Base-by-base conservation (phyloP, 2,329 filamentous ascomycete genomes). In the Phoma sp. region DNA sequence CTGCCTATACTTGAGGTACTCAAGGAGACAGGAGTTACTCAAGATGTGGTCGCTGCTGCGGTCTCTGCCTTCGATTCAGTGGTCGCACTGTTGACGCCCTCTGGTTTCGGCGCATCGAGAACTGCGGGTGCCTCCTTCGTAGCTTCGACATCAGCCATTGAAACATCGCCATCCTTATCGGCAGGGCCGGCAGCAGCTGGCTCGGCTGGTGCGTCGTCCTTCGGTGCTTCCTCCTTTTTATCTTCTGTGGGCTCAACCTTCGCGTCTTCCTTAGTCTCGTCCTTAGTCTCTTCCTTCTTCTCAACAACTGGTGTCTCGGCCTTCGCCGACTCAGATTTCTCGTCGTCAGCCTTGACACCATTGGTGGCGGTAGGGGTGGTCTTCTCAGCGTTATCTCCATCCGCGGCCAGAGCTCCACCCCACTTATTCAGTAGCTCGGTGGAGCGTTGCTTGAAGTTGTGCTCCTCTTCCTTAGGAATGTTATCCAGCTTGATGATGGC, bases 401-500 rank as follows among this genome's bases (percentile, higher is more conserved):
- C 72, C 9, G 66, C 61, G 39, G 71, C 66, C 14, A 98, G 82
- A 29, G 92, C 83, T 74, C 90, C 89, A 74, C 90, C 96, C 95
- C 95, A 99, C 75, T 89, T 90, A 61, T 88, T 87, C n/a, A 98
- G 81, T 40, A 99, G 82, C 5, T 84, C 81, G 61, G 90, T 84
- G 29, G 92, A 93, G 45, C 95, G 89, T 61, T 87, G 81, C 80
- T 95, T 96, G 84, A 99, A 97, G 49, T 90, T 80, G 75, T 89
- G 96, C 62, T 96, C 90, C 29, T 93, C 90, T 61, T 99, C 95
- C 57, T 88, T 88, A 1, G 72, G 72, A 64, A 99, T 96, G 3
- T 83, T 83, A 36, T 88, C 84, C 7, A 99, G 82, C 80, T 96
- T 97, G 67, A 97, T 81, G 62, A 99, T 95, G 4, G 89, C 92